These are phyloP conservation scores for Hordeum pubiflorum DNA, from an alignment of 202 grass and related monocot species.

Conservation along the genomic window DNA sequence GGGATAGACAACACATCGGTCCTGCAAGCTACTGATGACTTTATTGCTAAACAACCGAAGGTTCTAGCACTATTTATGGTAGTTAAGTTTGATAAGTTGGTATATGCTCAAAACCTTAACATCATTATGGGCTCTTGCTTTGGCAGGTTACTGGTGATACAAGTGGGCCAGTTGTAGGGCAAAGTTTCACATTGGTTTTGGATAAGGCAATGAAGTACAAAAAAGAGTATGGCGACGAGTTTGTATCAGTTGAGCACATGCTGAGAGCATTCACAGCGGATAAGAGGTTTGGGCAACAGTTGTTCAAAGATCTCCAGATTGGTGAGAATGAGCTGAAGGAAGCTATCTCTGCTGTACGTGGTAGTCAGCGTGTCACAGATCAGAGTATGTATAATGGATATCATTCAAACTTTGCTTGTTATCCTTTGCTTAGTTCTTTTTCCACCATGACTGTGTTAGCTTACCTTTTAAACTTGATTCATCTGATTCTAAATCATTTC, in stretches of 20 bases:
- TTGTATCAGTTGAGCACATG: slow-evolving; percentile 89
- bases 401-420: not conserved
- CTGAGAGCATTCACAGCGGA: slow-evolving; percentile 63
- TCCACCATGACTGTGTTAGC: not conserved
- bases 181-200: slow-evolving; percentile 62
- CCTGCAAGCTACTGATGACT: slow-evolving; percentile 75
- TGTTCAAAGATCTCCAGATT: slow-evolving; percentile 77
- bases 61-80: slow-evolving; percentile 25
- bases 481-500: not conserved
- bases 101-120: not conserved
- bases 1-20: slow-evolving; percentile 75
- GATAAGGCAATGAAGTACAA: slow-evolving; percentile 68
- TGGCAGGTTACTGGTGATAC: slow-evolving; percentile 65
- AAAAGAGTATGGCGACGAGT: slow-evolving; percentile 77
- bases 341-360: slow-evolving; percentile 66
- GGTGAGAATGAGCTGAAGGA: slow-evolving; percentile 62
- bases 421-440: slow-evolving; percentile 12
- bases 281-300: slow-evolving; percentile 79
- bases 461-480: not conserved
- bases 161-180: slow-evolving; percentile 61
- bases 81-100: not conserved
- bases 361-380: slow-evolving; percentile 90
- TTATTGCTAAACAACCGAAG: slow-evolving; percentile 73
- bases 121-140: slow-evolving; percentile 16
- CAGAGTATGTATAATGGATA: slow-evolving; percentile 54